These are phyloP conservation scores for Paspalum vaginatum DNA, from an alignment of 176 grass and related monocot genomes.

Conservation along the genomic window DNA sequence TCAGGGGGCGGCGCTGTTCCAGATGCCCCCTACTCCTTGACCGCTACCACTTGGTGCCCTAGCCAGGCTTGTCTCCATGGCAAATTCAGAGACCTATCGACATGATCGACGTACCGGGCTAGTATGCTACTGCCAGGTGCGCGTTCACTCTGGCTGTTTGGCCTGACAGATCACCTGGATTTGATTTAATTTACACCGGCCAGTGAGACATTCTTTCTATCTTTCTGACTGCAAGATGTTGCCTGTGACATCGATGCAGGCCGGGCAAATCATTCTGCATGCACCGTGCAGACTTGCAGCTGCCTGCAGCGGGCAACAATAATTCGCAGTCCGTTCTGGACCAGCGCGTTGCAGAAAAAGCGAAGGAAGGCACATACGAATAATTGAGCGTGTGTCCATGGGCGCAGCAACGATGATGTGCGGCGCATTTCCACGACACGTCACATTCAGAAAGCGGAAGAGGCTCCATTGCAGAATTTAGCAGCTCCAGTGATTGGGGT, in stretches of 20 bases:
- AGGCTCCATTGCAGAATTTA: background rate
- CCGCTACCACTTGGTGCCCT: background rate
- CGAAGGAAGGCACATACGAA: conserved; percentile 34
- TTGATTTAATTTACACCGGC: background rate
- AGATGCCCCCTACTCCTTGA: conserved; percentile 44
- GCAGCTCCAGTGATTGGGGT: background rate
- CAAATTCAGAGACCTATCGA: background rate
- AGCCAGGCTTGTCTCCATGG: conserved; percentile 19
- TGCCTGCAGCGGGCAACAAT: conserved; percentile 29
- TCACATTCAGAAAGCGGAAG: conserved; percentile 26
- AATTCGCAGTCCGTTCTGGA: conserved; percentile 34
- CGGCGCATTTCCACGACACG: conserved; percentile 2
- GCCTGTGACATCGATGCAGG: background rate
- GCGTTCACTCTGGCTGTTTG: background rate
- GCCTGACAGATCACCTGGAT: background rate
- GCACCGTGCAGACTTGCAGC: background rate
- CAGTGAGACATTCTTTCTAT: background rate
- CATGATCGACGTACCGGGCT: background rate
- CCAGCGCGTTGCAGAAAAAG: conserved; percentile 46
- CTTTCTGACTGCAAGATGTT: conserved; percentile 8
- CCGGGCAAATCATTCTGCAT: conserved; percentile 14
- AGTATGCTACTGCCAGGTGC: background rate
- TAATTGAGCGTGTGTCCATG: conserved; percentile 14
- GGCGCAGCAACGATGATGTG: conserved; percentile 23
- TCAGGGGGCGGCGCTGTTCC: conserved; percentile 8